phyloP scores from a whole-genome alignment of 208 protist species.

The Endotrypanum monterogeii region DNA sequence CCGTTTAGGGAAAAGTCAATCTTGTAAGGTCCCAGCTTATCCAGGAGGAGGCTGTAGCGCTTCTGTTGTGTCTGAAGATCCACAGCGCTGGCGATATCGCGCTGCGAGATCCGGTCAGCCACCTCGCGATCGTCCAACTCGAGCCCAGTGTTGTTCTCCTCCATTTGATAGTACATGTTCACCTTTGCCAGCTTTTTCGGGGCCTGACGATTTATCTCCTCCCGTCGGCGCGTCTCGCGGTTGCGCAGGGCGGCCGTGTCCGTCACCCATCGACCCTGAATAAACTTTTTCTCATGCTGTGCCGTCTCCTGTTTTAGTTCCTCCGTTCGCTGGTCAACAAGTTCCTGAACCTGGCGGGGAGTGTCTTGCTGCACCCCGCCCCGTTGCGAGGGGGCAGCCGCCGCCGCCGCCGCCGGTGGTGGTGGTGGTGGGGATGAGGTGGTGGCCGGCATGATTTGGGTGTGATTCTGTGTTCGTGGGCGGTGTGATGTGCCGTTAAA shows the following conservation, averaged over 20 bases:
- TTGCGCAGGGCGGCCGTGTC: slow-evolving; percentile 72
- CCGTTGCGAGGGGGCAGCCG: slow-evolving; percentile 10
- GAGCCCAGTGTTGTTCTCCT: slow-evolving; percentile 69
- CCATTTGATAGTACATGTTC: slow-evolving; percentile 67
- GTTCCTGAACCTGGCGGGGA: slow-evolving; percentile 62
- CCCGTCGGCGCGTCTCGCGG: slow-evolving; percentile 45
- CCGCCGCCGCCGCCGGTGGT: slow-evolving; percentile 1
- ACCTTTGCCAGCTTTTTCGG: slow-evolving; percentile 69
- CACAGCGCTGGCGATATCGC: slow-evolving; percentile 85
- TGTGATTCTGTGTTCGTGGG: not conserved
- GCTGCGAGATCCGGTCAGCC: slow-evolving; percentile 93
- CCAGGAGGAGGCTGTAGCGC: slow-evolving; percentile 93
- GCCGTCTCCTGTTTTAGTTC: slow-evolving; percentile 47
- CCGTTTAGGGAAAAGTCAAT: slow-evolving; percentile 95
- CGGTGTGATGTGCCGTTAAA: not conserved
- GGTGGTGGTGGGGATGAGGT: not conserved
- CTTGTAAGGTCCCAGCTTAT: slow-evolving; percentile 95
- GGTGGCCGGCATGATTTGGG: not conserved
- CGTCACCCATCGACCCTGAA: slow-evolving; percentile 83
- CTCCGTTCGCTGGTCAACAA: slow-evolving; percentile 49
- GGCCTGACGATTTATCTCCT: slow-evolving; percentile 60
- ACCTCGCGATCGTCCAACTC: slow-evolving; percentile 89
- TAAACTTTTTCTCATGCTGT: slow-evolving; percentile 53
- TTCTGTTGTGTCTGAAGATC: slow-evolving; percentile 94
- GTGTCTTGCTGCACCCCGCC: slow-evolving; percentile 15